Evolutionary conservation across 768 basidiomycete genomes (phyloP), one percentile per base, ranked within the genome.

Genomic region (Brasilioporus rufonigricans): DNA sequence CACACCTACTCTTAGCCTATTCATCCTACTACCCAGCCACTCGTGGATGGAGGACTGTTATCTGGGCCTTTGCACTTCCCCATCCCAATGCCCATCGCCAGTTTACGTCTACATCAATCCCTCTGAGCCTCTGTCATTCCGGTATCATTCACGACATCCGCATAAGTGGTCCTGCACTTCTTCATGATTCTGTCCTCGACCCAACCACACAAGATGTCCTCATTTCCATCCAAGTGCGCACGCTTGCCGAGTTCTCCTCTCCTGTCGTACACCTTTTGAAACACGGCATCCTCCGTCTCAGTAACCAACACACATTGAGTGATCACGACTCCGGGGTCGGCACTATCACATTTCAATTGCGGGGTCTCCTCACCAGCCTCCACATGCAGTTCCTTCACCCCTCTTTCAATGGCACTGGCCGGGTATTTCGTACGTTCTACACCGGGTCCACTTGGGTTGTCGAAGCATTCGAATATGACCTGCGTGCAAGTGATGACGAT

Each of bases 51-150:
- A 14, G 14, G n/a, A 56, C 62, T 2, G 23, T 35, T 24, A n/a
- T 65, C 23, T 36, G 53, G n/a, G 64, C 52, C 0, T 66, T 58
- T 12, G 3, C 44, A 9, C 43, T 65, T 16, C 56, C 64, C 8
- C 50, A 16, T 12, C 39, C 40, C 23, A 27, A 46, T 24, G 11
- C 21, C 18, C 21, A 33, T 8, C 18, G 8, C 16, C 4, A 1
- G 26, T 23, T 11, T 12, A 19, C 6, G 10, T 24, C 36, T 35
- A 19, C 43, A 11, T 13, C n/a, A 4, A 43, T 9, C 31, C 7
- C 24, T n/a, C 58, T 63, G 14, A 39, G n/a, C 5, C 40, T 26
- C 14, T 64, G 64, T 1, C 61, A 65, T n/a, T 18, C 27, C 5
- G 50, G 61, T 7, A 26, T 52, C 38, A 52, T 65, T 6, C 36